A percentile compares a stretch with the other conserved stretches of the same genome.
These are phyloP conservation scores for Coprinellus micaceus DNA, from an alignment of 768 basidiomycete genomes.

Conservation along the genomic window DNA sequence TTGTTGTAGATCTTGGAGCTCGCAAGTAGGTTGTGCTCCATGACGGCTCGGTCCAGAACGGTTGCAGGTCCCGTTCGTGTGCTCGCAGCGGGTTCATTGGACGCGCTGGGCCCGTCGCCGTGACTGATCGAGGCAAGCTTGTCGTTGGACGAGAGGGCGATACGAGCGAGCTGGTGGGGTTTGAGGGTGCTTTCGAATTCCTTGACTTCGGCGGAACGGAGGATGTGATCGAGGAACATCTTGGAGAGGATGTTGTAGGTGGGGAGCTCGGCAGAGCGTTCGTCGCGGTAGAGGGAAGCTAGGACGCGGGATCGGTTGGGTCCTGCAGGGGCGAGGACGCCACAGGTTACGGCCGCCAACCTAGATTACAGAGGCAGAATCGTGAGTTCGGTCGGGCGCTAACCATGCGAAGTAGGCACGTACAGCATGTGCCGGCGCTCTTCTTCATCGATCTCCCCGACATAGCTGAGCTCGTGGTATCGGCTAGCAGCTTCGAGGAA, in stretches of 20 bases:
- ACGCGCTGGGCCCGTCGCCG: slow-evolving; percentile 45
- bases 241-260: slow-evolving; percentile 90
- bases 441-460: slow-evolving; percentile 88
- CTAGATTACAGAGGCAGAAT: slow-evolving; percentile 35
- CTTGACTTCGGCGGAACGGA: slow-evolving; percentile 84
- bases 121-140: slow-evolving; percentile 65
- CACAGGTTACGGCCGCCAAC: slow-evolving; percentile 90
- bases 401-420: slow-evolving; percentile 24
- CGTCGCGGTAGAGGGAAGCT: slow-evolving; percentile 91
- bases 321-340: slow-evolving; percentile 94
- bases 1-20: slow-evolving; percentile 98
- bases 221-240: slow-evolving; percentile 98
- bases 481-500: slow-evolving; percentile 92
- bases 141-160: slow-evolving; percentile 81
- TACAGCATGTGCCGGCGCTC: slow-evolving; percentile 90
- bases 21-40: slow-evolving; percentile 97
- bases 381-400: not conserved
- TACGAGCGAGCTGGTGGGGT: slow-evolving; percentile 91
- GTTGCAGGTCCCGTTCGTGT: slow-evolving; percentile 90
- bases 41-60: slow-evolving; percentile 93
- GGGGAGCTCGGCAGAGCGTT: slow-evolving; percentile 75
- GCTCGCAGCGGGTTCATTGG: slow-evolving; percentile 53
- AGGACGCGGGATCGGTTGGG: slow-evolving; percentile 93
- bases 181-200: slow-evolving; percentile 85
- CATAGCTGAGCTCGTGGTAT: slow-evolving; percentile 93